Evolutionary conservation across 2,329 filamentous ascomycete species (phyloP).

Genomic region (Fusarium goolgardi): DNA sequence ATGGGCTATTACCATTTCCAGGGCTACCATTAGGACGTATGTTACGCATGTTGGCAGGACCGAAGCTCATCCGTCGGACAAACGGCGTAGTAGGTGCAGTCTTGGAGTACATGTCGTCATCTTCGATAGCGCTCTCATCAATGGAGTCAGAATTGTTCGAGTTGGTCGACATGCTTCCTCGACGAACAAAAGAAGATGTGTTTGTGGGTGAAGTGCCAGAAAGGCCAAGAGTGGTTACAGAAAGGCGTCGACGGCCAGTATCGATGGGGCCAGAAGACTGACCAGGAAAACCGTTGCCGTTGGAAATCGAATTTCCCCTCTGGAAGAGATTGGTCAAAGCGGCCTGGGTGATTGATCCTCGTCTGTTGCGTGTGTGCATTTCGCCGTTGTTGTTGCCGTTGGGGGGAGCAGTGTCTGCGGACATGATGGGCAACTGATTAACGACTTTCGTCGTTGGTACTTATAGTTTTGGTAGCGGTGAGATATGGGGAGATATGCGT

Average conservation of each 20-base stretch:
- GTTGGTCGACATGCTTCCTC: slow-evolving; percentile 77
- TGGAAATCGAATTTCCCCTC: slow-evolving; percentile 64
- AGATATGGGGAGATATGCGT: slow-evolving; percentile 40
- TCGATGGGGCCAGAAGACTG: slow-evolving; percentile 59
- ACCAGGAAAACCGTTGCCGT: slow-evolving; percentile 57
- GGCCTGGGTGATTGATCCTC: slow-evolving; percentile 67
- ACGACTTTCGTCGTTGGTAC: slow-evolving; percentile 40
- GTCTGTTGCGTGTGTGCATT: slow-evolving; percentile 61
- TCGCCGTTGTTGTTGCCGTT: slow-evolving; percentile 50
- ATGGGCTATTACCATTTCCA: slow-evolving; percentile 71
- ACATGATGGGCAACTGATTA: slow-evolving; percentile 46
- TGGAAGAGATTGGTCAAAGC: slow-evolving; percentile 70
- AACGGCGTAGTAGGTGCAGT: slow-evolving; percentile 79
- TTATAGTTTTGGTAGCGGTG: slow-evolving; percentile 46
- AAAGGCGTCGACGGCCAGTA: slow-evolving; percentile 75
- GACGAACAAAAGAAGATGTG: slow-evolving; percentile 65
- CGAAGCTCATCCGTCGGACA: slow-evolving; percentile 88
- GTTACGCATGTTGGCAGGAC: slow-evolving; percentile 77
- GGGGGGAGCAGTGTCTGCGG: slow-evolving; percentile 50
- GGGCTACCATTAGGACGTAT: slow-evolving; percentile 66
- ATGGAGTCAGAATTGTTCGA: slow-evolving; percentile 67
- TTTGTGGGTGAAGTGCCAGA: slow-evolving; percentile 75
- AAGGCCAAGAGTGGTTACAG: slow-evolving; percentile 79
- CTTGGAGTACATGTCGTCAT: slow-evolving; percentile 69
- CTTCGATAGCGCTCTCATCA: slow-evolving; percentile 80